phyloP scores from a whole-genome alignment of 257 asterid genomes.

The Galeopsis tetrahit region DNA sequence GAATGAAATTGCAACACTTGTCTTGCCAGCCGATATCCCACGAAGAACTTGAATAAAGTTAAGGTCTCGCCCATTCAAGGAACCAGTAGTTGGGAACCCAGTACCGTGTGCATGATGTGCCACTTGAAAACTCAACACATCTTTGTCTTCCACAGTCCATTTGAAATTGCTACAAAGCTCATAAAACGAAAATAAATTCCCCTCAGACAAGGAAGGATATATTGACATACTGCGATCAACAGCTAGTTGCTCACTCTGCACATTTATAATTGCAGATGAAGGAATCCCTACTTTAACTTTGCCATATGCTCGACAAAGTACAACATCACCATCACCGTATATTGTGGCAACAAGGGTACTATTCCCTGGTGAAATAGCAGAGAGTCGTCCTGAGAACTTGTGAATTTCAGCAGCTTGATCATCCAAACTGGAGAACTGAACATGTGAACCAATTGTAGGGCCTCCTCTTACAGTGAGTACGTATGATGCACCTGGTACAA shows the following conservation, averaged over 20 bases:
- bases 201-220: constrained; percentile 75
- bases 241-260: constrained; percentile 78
- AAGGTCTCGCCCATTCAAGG: constrained; percentile 46
- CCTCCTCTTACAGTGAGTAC: constrained; percentile 79
- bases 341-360: constrained; percentile 68
- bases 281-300: constrained; percentile 81
- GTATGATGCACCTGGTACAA: constrained; percentile 89
- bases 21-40: constrained; percentile 79
- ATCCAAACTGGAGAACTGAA: constrained; percentile 62
- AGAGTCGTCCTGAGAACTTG: constrained; percentile 57
- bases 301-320: constrained; percentile 74
- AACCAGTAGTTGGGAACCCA: constrained; percentile 39
- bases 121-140: constrained; percentile 56
- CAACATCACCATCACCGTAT: constrained; percentile 56
- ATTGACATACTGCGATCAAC: constrained; percentile 65
- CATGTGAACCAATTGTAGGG: constrained; percentile 66
- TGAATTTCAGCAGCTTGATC: constrained; percentile 63
- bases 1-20: constrained; percentile 70
- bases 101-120: constrained; percentile 31
- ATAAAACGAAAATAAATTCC: constrained; percentile 79
- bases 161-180: constrained; percentile 70
- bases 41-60: constrained; percentile 66
- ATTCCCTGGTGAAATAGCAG: constrained; percentile 78
- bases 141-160: constrained; percentile 71
- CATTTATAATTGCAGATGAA: constrained; percentile 65